Evolutionary conservation across 1,284 basidiomycete genomes (phyloP), one percentile per base, ranked within the genome.

Genomic region (Boletus holoroseus): DNA sequence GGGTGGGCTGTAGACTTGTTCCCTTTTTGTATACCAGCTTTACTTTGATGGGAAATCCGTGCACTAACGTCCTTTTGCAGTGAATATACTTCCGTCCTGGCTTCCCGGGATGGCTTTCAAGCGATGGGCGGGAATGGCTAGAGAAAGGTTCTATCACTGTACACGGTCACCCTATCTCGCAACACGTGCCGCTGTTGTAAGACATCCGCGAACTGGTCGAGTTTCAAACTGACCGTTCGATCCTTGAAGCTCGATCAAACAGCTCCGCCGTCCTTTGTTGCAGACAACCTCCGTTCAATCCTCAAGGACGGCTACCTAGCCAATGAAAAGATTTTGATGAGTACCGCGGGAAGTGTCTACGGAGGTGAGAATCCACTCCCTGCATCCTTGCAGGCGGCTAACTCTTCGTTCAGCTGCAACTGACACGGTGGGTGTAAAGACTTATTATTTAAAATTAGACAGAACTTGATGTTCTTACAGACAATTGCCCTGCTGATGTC

Each of bases 401-500:
- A 52, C 28, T 38, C n/a, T 15, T 27, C 6, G n/a, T 39, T 52
- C 26, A 52, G 51, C 51, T 30, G 51, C 51, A n/a, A 51, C 51
- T 5, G 51, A 52, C n/a, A 52, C 51, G 7, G 40, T 51, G 24
- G 3, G 50, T 51, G 16, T 49, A 27, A n/a, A 26, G 6, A 18
- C 15, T 11, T 7, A 7, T 22, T 22, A 4, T 5, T 24, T 16
- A 12, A 30, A 37, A 15, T 11, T 12, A 7, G 15, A 6, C 8
- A 13, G 11, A 51, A 18, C 7, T 37, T 50, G 27, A 42, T 24
- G 9, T 42, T 42, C 5, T 22, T 37, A n/a, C 32, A 62, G 61
- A 63, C 62, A 2, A 47, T 59, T 20, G 55, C 62, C 6, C 49
- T 55, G 4, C 16, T 64, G 12, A 47, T 52, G 27, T 60, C 58